Evolutionary conservation across 2,329 filamentous ascomycete genomes (phyloP).

Genomic region (Penicillium sp.): DNA sequence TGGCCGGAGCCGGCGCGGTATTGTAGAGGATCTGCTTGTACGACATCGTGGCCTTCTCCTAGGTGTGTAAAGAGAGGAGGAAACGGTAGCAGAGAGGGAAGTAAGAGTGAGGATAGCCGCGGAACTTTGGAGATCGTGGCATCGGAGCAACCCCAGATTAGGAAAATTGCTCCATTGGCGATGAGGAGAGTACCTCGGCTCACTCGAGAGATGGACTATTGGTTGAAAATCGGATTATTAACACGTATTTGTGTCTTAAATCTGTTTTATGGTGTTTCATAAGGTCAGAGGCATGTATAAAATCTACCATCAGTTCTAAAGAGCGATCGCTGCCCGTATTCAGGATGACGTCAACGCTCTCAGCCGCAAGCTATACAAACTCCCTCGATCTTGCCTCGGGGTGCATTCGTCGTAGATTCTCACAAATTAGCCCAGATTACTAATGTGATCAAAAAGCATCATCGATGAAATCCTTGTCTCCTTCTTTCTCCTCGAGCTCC

Average conservation of each 20-base stretch:
- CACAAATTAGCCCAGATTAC: neutral
- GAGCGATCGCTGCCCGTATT: neutral
- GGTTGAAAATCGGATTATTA: neutral
- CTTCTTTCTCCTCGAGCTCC: neutral
- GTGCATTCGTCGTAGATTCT: neutral
- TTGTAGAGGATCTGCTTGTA: constrained; percentile 40
- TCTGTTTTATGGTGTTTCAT: neutral
- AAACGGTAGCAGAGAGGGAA: neutral
- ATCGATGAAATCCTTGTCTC: neutral
- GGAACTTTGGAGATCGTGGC: neutral
- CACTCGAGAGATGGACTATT: neutral
- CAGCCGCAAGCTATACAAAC: neutral
- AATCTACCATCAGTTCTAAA: neutral
- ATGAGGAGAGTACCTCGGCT: constrained; percentile 20
- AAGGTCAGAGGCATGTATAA: neutral
- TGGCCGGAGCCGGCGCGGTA: constrained; percentile 33
- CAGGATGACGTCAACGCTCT: neutral
- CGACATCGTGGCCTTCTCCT: constrained; percentile 19
- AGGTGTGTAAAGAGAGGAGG: neutral
- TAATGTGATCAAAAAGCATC: neutral
- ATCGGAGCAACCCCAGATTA: constrained; percentile 26
- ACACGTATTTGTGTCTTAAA: neutral
- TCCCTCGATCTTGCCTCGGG: neutral
- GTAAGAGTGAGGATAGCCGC: neutral
- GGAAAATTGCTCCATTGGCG: constrained; percentile 22